Base-by-base conservation (phyloP, 768 basidiomycete genomes). In the Lentinula boryana region DNA sequence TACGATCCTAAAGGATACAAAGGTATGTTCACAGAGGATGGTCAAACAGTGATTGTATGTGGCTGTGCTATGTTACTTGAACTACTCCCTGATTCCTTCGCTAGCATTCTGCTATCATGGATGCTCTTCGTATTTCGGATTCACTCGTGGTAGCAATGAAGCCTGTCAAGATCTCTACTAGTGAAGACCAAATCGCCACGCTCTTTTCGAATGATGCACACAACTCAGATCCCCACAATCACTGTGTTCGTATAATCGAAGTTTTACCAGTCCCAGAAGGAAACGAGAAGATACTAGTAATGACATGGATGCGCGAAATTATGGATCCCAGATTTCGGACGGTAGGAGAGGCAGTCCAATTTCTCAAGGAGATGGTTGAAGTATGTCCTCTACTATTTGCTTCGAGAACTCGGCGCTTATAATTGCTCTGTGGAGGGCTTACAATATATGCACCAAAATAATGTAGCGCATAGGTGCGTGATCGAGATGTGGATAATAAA, bases 401-500 rank as follows among this genome's bases (percentile, higher is more conserved):
- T 7, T 7, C 7, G 2, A 12, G 36, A 36, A 36, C 7, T 12
- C 8, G 12, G 12, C 12, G 12, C 12, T 36, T 12, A 36, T 36
- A 7, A 3, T 23, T 36, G 36, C 61, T 13, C 3, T 5, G 9
- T 48, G 2, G 36, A 74, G 74, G 71, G 71, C 15, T 21, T 75
- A 12, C 66, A 71, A 61, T 71, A 72, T 59, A 70, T 75, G 68
- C 74, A 75, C 58, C 38, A 67, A 16, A 60, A 69, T 21, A 33
- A 64, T 58, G 67, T 74, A 13, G 71, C 71, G n/a, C 72, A 74
- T 58, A 46, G 48, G 57, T 49, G 33, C 3, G 21, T 35, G 5
- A 13, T 13, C 3, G 2, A 10, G 13, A 7, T 6, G 8, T 54
- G 40, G 2, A 31, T 4, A 16, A 43, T 43, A 1, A 1, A 8